Evolutionary conservation across 2,329 filamentous ascomycete genomes (phyloP).

Genomic region (Xylariaceae sp.): DNA sequence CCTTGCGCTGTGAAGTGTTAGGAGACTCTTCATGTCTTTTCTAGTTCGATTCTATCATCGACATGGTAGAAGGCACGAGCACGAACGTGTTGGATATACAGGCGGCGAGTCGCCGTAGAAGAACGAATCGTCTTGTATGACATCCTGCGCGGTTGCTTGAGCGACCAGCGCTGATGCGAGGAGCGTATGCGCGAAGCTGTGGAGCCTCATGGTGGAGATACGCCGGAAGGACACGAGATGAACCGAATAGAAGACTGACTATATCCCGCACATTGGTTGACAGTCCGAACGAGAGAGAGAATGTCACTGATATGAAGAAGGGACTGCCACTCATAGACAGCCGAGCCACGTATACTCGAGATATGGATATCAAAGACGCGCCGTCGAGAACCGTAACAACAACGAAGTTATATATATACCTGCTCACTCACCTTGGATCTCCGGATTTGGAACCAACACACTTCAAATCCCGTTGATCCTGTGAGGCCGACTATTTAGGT

Average conservation of each 20-base stretch:
- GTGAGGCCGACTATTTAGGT: neutral
- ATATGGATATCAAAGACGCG: too few species aligned
- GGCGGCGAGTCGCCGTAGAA: slow-evolving; percentile 37
- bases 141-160: slow-evolving; percentile 17
- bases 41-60: neutral
- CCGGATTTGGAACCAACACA: neutral
- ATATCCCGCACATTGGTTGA: too few species aligned
- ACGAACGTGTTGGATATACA: slow-evolving; percentile 34
- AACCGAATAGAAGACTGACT: neutral
- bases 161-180: neutral
- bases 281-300: neutral
- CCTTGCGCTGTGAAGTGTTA: slow-evolving; percentile 27
- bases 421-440: neutral
- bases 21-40: neutral
- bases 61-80: neutral
- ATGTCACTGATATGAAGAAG: neutral
- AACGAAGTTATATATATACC: neutral
- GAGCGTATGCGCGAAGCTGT: neutral
- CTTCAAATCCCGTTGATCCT: neutral
- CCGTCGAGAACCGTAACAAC: too few species aligned
- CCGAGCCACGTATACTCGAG: too few species aligned
- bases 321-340: neutral
- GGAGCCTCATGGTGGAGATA: neutral
- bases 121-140: slow-evolving; percentile 30
- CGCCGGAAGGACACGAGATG: neutral